phyloP scores from a whole-genome alignment of 352 stramenopile species.

The Pythium aristosporum region DNA sequence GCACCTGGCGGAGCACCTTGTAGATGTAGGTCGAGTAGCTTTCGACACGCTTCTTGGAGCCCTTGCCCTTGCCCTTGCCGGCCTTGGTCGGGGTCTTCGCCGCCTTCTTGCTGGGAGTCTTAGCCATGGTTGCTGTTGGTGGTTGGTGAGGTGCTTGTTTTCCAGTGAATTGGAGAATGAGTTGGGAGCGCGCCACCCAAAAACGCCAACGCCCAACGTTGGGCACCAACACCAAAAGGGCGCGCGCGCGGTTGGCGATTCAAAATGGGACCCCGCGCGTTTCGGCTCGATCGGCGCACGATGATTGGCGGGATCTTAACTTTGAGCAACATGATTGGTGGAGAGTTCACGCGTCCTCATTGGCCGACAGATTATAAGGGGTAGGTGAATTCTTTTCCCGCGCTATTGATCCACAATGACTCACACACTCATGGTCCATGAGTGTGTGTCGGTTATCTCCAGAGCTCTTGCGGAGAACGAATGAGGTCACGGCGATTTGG shows the following conservation, averaged over 20 bases:
- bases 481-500: neutral
- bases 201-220: neutral
- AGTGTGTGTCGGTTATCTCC: no score
- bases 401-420: slow-evolving; percentile 19
- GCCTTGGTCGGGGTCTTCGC: slow-evolving; percentile 81
- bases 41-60: slow-evolving; percentile 86
- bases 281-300: slow-evolving; percentile 12
- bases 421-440: no score
- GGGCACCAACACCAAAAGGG: neutral
- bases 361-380: slow-evolving; percentile 22
- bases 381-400: slow-evolving; percentile 17
- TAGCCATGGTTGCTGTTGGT: slow-evolving; percentile 80
- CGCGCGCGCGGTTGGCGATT: slow-evolving; percentile 6
- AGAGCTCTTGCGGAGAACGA: no score
- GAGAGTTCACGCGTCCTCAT: slow-evolving; percentile 6
- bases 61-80: slow-evolving; percentile 78
- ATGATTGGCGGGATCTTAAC: slow-evolving; percentile 31
- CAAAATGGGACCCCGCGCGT: slow-evolving; percentile 5
- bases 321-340: slow-evolving; percentile 26
- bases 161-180: slow-evolving; percentile 33
- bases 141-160: slow-evolving; percentile 17
- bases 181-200: neutral
- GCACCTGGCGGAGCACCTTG: slow-evolving; percentile 54
- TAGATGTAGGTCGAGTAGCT: slow-evolving; percentile 93
- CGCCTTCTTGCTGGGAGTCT: slow-evolving; percentile 95